phyloP scores from a whole-genome alignment of 2,329 filamentous ascomycete species.

The Coniochaeta ligniaria region DNA sequence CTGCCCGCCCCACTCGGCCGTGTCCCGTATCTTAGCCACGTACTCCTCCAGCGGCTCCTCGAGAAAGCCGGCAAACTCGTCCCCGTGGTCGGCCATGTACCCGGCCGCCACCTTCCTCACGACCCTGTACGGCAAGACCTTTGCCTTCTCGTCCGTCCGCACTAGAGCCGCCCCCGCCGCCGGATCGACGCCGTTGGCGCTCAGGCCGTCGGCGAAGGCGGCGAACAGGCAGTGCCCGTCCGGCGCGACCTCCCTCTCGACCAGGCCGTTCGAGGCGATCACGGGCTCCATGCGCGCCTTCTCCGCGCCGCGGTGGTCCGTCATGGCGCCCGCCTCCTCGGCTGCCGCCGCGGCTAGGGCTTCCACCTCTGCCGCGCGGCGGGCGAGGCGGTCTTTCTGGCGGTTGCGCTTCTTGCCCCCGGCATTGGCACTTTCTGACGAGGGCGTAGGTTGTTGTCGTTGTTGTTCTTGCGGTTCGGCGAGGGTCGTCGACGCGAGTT shows the following conservation, averaged over 20 bases:
- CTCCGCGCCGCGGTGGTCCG: slow-evolving; percentile 66
- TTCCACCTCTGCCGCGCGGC: slow-evolving; percentile 79
- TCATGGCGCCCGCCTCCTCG: slow-evolving; percentile 67
- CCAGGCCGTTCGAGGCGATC: slow-evolving; percentile 57
- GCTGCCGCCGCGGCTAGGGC: slow-evolving; percentile 61
- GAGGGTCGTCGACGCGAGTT: slow-evolving; percentile 10
- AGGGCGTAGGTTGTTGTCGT: slow-evolving; percentile 9
- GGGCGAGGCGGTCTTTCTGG: slow-evolving; percentile 83
- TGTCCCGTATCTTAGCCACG: slow-evolving; percentile 69
- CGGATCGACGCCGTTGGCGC: slow-evolving; percentile 34
- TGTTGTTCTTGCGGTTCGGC: slow-evolving; percentile 10
- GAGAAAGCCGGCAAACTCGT: slow-evolving; percentile 81
- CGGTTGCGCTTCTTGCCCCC: slow-evolving; percentile 70
- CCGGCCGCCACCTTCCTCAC: slow-evolving; percentile 66
- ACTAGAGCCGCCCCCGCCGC: slow-evolving; percentile 6
- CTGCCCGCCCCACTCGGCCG: slow-evolving; percentile 94
- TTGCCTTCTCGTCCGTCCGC: slow-evolving; percentile 12
- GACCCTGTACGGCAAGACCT: slow-evolving; percentile 47
- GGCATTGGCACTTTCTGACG: slow-evolving; percentile 15
- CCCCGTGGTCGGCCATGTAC: slow-evolving; percentile 66
- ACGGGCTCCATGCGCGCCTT: slow-evolving; percentile 60
- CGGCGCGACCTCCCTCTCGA: slow-evolving; percentile 73
- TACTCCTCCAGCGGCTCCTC: slow-evolving; percentile 74
- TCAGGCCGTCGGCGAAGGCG: slow-evolving; percentile 79
- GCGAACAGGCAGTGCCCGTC: slow-evolving; percentile 96